Percentiles rank a stretch among this genome's conserved stretches.
These are phyloP conservation scores for Candida suzukii DNA, from an alignment of 805 yeast genomes.

Conservation along the genomic window DNA sequence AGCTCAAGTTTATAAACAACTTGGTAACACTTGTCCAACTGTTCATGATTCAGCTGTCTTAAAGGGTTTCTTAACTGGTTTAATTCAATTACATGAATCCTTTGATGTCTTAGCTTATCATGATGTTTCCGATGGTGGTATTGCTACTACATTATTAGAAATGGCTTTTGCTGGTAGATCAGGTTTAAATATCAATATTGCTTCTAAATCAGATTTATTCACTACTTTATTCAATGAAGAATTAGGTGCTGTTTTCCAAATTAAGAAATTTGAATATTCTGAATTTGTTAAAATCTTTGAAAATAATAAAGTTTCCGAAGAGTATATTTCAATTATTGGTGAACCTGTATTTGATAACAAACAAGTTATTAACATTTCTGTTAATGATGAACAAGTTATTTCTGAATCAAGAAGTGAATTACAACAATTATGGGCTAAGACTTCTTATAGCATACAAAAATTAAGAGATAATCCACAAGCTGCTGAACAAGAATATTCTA, in stretches of 20 bases:
- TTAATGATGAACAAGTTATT: slow-evolving; percentile 41
- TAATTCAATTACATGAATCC: slow-evolving; percentile 62
- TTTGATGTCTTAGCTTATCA: slow-evolving; percentile 80
- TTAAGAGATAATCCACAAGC: slow-evolving; percentile 90
- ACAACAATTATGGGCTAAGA: slow-evolving; percentile 80
- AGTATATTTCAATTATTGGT: slow-evolving; percentile 59
- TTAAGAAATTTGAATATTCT: slow-evolving; percentile 43
- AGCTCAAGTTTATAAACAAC: slow-evolving; percentile 86
- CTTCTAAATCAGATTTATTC: slow-evolving; percentile 32
- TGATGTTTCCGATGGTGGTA: slow-evolving; percentile 96
- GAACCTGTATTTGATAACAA: slow-evolving; percentile 48
- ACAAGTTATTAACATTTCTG: slow-evolving; percentile 38
- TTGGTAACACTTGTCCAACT: slow-evolving; percentile 78
- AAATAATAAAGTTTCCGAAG: slow-evolving; percentile 49
- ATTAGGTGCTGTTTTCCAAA: slow-evolving; percentile 93
- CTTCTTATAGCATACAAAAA: slow-evolving; percentile 85
- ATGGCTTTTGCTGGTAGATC: slow-evolving; percentile 96
- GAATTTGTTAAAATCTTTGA: slow-evolving; percentile 49
- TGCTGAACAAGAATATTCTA: slow-evolving; percentile 77
- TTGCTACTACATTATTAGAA: slow-evolving; percentile 75
- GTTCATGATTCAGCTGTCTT: slow-evolving; percentile 63
- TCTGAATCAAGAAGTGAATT: slow-evolving; percentile 56
- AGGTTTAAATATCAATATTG: slow-evolving; percentile 58
- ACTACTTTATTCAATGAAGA: slow-evolving; percentile 82
- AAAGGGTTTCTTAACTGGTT: slow-evolving; percentile 62